Base-by-base conservation (phyloP, 2,329 filamentous ascomycete species). In the Beauveria caledonica region DNA sequence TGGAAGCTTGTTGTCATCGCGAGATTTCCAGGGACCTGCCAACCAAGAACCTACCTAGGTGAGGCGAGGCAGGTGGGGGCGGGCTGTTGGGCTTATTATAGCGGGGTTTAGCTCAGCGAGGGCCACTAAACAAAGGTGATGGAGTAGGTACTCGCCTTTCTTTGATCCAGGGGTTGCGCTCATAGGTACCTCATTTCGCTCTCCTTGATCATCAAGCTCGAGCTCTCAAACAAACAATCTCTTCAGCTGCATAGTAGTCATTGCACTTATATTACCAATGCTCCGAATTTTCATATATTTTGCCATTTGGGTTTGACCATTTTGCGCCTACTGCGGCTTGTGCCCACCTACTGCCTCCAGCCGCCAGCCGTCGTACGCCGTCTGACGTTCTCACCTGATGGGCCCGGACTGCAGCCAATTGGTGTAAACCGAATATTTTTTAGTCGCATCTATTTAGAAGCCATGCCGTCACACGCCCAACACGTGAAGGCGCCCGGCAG, bases 1-100 rank as follows among this genome's bases (percentile, higher is more conserved):
- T 52, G 56, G 48, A 25, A 36, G 36, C 48, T 54, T 60, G 58
- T 60, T 60, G 49, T 53, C 48, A 50, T 50, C 40, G 42, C 13
- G 58, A 46, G 29, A 50, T 54, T 60, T 57, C 54, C 49, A 60
- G 58, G 58, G 49, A 54, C 49, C 58, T 53, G 58, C 58, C 49
- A 53, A 53, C 58, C 9, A 40, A 15, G 33, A 40, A 33, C 29
- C 27, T 19, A 33, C 29, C 27, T 19, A 40, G 42, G 15, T 11
- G 33, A 46, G 17, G 42, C 17, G 42, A 53, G 50, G 49, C 58
- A 53, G 49, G 58, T 53, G 58, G 58, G 49, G 58, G 42, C 40
- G 39, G 49, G 49, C n/a, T 52, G 23, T 21, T 51, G 13, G 45
- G 44, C 54, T 54, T 54, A 44, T 36, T 36, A 36, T 13, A 48